phyloP scores from a whole-genome alignment of 768 basidiomycete species.

The Dacryopinax primogenitus region DNA sequence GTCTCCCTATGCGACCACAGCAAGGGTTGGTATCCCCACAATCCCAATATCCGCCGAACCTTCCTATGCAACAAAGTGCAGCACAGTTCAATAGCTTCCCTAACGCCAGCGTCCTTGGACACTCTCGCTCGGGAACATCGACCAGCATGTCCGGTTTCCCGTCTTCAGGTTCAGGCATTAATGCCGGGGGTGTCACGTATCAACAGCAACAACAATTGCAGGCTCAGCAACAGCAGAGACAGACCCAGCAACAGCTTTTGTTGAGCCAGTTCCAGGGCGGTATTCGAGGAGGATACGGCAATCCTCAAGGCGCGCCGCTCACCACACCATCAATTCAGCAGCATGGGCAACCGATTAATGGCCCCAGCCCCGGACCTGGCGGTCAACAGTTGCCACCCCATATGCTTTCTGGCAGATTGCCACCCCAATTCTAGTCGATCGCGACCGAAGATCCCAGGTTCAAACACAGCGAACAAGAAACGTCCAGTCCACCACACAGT shows the following conservation, averaged over 20 bases:
- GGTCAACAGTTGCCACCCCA: constrained; percentile 1
- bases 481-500: not conserved
- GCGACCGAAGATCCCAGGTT: not conserved
- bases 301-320: not conserved
- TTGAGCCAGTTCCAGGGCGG: not conserved
- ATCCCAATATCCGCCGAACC: not conserved
- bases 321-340: not conserved
- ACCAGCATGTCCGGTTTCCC: not conserved
- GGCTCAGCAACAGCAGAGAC: not conserved
- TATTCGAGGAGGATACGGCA: not conserved
- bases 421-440: not conserved
- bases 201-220: constrained; percentile 5
- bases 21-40: not conserved
- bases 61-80: not conserved
- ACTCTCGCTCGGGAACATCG: not conserved
- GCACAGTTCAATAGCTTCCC: not conserved
- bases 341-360: not conserved
- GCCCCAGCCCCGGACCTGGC: not conserved
- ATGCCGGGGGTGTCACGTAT: not conserved
- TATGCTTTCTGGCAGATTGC: not conserved
- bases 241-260: not conserved
- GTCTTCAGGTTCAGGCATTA: not conserved
- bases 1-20: not conserved
- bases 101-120: not conserved
- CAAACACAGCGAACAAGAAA: not conserved